These are phyloP conservation scores for Penicillium robsamsonii DNA, from an alignment of 495 filamentous ascomycete genomes.

Conservation along the genomic window DNA sequence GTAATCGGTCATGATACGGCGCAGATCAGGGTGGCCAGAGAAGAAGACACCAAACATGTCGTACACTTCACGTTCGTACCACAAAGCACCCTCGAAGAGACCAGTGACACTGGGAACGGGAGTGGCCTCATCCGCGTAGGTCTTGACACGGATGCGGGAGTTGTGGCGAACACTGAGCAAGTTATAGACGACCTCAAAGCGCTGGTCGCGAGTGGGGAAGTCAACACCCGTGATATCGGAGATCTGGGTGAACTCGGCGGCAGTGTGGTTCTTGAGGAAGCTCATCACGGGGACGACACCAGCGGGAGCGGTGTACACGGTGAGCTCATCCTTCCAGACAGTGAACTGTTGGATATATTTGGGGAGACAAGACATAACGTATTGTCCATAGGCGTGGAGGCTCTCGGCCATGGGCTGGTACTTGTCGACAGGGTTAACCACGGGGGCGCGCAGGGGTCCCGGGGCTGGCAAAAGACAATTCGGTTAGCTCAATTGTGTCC, in stretches of 20 bases:
- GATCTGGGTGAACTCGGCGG: conserved; percentile 93
- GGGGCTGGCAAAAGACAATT: conserved; percentile 36
- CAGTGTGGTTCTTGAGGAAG: conserved; percentile 96
- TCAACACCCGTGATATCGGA: conserved; percentile 92
- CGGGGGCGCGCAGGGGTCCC: conserved; percentile 68
- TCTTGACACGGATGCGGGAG: conserved; percentile 95
- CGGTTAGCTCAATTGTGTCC: conserved; percentile 23
- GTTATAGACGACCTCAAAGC: conserved; percentile 99
- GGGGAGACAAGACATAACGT: conserved; percentile 92
- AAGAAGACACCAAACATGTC: conserved; percentile 99
- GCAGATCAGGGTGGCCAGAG: conserved; percentile 87
- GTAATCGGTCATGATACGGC: conserved; percentile 99
- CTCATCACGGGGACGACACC: conserved; percentile 87
- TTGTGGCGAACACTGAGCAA: conserved; percentile 93
- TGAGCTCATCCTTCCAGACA: conserved; percentile 98
- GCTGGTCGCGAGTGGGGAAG: conserved; percentile 88
- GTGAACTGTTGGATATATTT: conserved; percentile 99
- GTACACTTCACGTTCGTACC: conserved; percentile 98
- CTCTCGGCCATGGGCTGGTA: conserved; percentile 77
- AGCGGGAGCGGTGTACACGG: conserved; percentile 83
- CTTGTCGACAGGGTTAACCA: conserved; percentile 92
- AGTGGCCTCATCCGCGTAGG: conserved; percentile 95
- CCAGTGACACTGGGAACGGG: conserved; percentile 84
- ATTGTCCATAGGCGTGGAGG: conserved; percentile 91
- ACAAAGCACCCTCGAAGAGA: conserved; percentile 93